These are phyloP conservation scores for Quillaja saponaria DNA, from an alignment of 306 rosid genomes.

Conservation along the genomic window DNA sequence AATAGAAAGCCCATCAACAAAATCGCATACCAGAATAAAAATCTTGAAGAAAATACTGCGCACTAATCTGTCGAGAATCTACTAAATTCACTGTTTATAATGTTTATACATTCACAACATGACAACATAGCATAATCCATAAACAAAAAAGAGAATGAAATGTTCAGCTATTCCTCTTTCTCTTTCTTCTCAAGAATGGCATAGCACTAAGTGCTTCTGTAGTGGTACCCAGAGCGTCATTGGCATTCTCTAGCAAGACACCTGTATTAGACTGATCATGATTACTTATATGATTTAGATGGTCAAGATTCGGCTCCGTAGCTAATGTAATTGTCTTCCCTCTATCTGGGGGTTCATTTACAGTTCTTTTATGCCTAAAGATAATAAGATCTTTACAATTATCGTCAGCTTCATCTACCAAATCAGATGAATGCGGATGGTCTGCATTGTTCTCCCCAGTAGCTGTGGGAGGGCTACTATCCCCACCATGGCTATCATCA, in stretches of 20 bases:
- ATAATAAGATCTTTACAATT: conserved; percentile 22
- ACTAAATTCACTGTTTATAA: no score
- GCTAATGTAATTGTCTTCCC: conserved; percentile 19
- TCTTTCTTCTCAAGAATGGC: conserved; percentile 69
- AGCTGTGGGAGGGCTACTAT: conserved; percentile 22
- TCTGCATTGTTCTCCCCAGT: conserved; percentile 22
- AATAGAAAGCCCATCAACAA: no score
- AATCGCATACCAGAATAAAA: no score
- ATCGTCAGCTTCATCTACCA: conserved; percentile 23
- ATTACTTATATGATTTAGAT: conserved; percentile 19
- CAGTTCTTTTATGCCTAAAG: conserved; percentile 29
- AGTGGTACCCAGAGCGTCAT: conserved; percentile 27
- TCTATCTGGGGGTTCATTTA: conserved; percentile 20
- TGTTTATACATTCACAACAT: no score
- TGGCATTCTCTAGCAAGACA: conserved; percentile 34
- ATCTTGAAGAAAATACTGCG: no score
- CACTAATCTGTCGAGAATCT: no score
- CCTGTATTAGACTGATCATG: conserved; percentile 28
- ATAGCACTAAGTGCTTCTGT: conserved; percentile 55
- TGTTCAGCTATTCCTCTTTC: conserved; percentile 55
- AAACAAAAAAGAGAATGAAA: no score
- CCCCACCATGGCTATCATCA: conserved; percentile 28
- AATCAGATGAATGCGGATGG: conserved; percentile 29
- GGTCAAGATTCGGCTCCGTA: conserved; percentile 25
- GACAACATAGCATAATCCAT: no score